Conservation (phyloP, 2,329 filamentous ascomycete species). For the Botrytis squamosa region DNA sequence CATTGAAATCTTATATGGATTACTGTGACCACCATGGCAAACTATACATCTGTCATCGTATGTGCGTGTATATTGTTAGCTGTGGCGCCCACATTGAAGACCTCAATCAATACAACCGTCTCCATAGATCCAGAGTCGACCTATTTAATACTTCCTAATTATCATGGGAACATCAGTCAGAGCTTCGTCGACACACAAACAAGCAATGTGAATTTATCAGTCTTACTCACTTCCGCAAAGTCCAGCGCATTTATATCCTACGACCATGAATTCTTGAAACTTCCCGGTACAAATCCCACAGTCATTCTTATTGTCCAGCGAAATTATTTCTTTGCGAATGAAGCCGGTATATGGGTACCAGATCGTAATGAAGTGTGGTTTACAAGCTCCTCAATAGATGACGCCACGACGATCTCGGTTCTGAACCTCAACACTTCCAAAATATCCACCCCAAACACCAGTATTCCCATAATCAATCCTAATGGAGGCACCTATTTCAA, state of each 20-base stretch:
- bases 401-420: not conserved
- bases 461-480: not conserved
- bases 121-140: not conserved
- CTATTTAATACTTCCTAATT: not conserved
- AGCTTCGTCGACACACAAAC: not conserved
- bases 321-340: not conserved
- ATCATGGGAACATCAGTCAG: not conserved
- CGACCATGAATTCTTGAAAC: not conserved
- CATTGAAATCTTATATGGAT: not conserved
- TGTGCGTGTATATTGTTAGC: not conserved
- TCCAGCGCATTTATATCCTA: slow-evolving; percentile 8
- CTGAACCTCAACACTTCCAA: not conserved
- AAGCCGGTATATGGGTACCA: not conserved
- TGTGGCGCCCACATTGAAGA: not conserved
- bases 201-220: not conserved
- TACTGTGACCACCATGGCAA: not conserved
- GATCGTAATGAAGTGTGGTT: slow-evolving; percentile 13
- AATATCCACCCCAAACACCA: not conserved
- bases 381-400: not conserved
- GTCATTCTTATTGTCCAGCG: not conserved
- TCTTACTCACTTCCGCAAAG: not conserved
- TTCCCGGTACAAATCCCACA: not conserved
- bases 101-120: not conserved
- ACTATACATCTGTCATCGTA: too few relatives aligned
- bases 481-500: not conserved